Base-by-base conservation (phyloP, 106 monocot species). In the Dendrobium chrysotoxum region DNA sequence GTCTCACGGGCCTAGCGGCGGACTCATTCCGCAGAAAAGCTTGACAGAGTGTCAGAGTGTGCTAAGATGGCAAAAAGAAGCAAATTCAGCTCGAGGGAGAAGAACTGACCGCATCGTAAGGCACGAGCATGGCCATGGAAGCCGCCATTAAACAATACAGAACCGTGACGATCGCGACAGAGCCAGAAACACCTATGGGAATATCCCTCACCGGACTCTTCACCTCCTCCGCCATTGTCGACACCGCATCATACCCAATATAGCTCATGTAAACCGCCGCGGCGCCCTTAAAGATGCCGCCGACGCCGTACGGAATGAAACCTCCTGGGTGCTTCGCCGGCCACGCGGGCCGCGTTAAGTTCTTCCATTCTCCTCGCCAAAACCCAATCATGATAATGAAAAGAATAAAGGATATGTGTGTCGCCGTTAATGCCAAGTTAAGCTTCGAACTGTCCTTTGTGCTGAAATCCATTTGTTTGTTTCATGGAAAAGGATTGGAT, bases 211-310 rank as follows among this genome's bases (percentile, higher is more conserved):
- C 47, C 5, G 98, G 98, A 70, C 84, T 55, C 79, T 86, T 80
- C 41, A 91, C 91, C 87, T 99, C 98, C 87, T 99, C 98, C 39
- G 98, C 98, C 98, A 99, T 93, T 28, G 98, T 99, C n/a, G 98
- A 99, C 39, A 99, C 98, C 81, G 98, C 98, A 73, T 99, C 98
- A 85, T 95, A 99, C 23, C 98, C 98, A 57, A 99, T 95, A 83
- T 99, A 99, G 82, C 95, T 95, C 20, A 99, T 64, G 82, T 95
- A 99, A 12, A 99, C 95, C 86, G 85, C 76, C 53, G 98, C 86
- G 0, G 98, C 95, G 18, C 95, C 95, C 31, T 85, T 80, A 87
- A 99, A 93, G 1, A 99, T 90, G 4, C 95, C 98, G 40, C 82
- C 46, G 13, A 77, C 83, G 38, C 95, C 92, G 79, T 87, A 84